phyloP scores from a whole-genome alignment of 2,329 filamentous ascomycete genomes.

The Trichoderma atroviride region DNA sequence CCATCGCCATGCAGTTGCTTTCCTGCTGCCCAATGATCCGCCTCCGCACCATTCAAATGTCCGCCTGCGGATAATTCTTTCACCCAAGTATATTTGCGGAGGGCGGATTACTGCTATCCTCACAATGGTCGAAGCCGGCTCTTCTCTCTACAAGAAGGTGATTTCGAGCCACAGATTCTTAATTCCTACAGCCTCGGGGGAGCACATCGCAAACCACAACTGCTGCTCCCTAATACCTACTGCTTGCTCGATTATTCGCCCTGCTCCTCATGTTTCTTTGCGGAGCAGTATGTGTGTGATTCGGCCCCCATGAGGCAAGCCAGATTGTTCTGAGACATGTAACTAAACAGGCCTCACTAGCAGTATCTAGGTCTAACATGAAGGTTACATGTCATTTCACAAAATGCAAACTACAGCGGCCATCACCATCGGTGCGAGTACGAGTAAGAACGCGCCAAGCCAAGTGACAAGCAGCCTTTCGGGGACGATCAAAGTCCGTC shows the following conservation, averaged over 20 bases:
- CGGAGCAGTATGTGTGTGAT: not conserved
- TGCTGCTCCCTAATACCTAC: not conserved
- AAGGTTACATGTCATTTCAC: not conserved
- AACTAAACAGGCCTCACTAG: not conserved
- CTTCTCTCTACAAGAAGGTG: not conserved
- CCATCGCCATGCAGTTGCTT: not conserved
- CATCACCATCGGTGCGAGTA: slow-evolving; percentile 4
- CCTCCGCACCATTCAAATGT: not conserved
- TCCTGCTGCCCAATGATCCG: not conserved
- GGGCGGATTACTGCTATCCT: not conserved
- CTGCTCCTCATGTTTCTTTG: not conserved
- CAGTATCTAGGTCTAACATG: not conserved
- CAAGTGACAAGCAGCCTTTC: not conserved
- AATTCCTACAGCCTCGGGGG: not conserved
- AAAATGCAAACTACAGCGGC: not conserved
- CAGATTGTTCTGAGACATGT: not conserved
- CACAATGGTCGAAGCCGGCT: not conserved
- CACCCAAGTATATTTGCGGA: not conserved
- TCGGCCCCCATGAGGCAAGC: not conserved
- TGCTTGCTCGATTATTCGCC: not conserved
- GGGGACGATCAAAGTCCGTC: not conserved
- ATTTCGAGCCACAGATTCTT: too few species aligned
- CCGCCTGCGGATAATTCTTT: not conserved
- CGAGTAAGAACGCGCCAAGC: slow-evolving; percentile 14
- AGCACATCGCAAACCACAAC: not conserved